Evolutionary conservation across 306 rosid species (phyloP), one percentile per base, ranked within the genome.

Genomic region (Acacia melanoxylon): DNA sequence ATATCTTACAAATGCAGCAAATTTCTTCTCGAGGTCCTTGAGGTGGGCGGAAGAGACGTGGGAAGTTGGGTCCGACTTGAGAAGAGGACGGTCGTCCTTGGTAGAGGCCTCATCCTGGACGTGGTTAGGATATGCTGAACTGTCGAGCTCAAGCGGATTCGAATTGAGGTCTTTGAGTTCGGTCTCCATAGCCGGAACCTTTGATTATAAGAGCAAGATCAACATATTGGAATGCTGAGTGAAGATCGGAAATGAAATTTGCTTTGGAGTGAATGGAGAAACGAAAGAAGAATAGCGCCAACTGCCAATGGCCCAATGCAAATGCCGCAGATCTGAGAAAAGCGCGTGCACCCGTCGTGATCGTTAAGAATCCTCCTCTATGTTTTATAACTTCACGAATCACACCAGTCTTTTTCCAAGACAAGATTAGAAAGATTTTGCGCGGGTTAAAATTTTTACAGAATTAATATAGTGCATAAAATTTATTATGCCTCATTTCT

Each of bases 1-100:
- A 76, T 78, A 83, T 0, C 99, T 85, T 29, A 87, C 98, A 80
- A 49, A 96, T 0, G 99, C 93, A 0, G 97, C 94, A 86, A 67
- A 96, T 83, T 92, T 93, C 89, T 88, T 92, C 84, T 95, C 96
- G 3, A 93, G 87, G 42, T 92, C 98, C 31, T 89, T 81, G 16
- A 89, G 79, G 73, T 37, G 87, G 29, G 82, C 87, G 46, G 75
- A 22, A 54, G 88, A 51, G 66, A 80, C 51, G 4, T 79, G 24
- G 12, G 83, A 62, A 29, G 42, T 19, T 51, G 92, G 63, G 9
- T 87, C 93, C 24, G 94, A 76, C 69, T 88, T 93, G 42, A 93
- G 95, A 1, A 96, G 97, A 25, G 98, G 99, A 37, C 87, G 91
- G 65, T 93, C 92, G 24, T 92, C 94, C 13, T 86, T 86, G 81